Base-by-base conservation (phyloP, 495 filamentous ascomycete species). In the Aspergillus coremiiformis region DNA sequence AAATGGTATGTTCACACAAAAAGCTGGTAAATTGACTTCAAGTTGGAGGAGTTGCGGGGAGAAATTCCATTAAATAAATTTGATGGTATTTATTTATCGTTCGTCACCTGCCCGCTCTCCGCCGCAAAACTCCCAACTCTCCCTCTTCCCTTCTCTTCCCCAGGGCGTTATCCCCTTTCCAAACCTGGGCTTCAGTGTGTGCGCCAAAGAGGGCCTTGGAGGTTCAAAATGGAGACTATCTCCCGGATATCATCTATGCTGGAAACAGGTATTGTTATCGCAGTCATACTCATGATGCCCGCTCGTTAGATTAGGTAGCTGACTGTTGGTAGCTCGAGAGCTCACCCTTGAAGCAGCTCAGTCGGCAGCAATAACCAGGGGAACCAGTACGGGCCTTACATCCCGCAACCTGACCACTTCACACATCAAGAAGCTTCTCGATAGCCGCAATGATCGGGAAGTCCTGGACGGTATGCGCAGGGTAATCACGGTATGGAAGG, bases 281-380 rank as follows among this genome's bases (percentile, higher is more conserved):
- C 1, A 17, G 19, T 47, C 14, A 12, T 24, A 43, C 15, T 47
- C 22, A 35, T 39, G 50, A 35, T 35, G 22, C 12, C 30, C n/a
- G 14, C 32, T 12, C 37, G 19, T 21, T 17, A 17, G 39, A 42
- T 47, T 32, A 51, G 41, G 51, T 47, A 52, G 56, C 61, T 64
- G 52, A 69, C 55, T 49, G 48, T 50, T 45, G 58, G 62, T 75
- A 90, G 93, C 93, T 66, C 83, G 93, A 64, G 93, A 97, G 67
- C 83, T 98, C 62, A 98, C 93, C 35, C 82, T 98, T 63, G 93
- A 98, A 77, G 94, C 93, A 45, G 92, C 93, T 58, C 85, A 88
- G 70, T 85, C 86, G 42, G 88, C 89, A 20, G 64, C 76, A n/a
- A 69, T 69, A 46, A 70, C 63, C 43, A 60, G 74, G 49, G 66